A percentile compares a stretch with the other conserved stretches of the same genome.
phyloP scores from a whole-genome alignment of 75 land plant species.

The Pinus albicaulis region DNA sequence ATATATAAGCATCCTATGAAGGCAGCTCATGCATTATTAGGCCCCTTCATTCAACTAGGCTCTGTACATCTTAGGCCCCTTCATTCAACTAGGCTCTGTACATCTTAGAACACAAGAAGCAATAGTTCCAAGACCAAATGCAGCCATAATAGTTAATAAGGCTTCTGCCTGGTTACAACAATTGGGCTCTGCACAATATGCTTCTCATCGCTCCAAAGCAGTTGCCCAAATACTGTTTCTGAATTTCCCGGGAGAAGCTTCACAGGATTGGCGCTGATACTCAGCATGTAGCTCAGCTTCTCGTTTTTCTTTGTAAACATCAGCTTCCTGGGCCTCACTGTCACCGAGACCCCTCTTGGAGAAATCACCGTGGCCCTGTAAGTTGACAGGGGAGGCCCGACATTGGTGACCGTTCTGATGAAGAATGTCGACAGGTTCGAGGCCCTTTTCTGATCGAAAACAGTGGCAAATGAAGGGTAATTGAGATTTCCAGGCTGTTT shows the following conservation, averaged over 20 bases:
- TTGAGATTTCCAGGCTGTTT: conserved; percentile 55
- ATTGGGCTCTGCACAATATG: conserved; percentile 58
- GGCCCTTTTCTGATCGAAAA: conserved; percentile 36
- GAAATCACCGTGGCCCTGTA: conserved; percentile 24
- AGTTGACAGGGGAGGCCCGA: conserved; percentile 38
- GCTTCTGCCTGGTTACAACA: conserved; percentile 15
- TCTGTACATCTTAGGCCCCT: too few species aligned
- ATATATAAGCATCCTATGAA: too few species aligned
- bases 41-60: too few species aligned
- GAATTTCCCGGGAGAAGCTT: conserved; percentile 40
- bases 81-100: too few species aligned
- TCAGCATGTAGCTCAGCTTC: conserved; percentile 50
- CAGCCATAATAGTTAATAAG: background rate
- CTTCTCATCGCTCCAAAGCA: conserved; percentile 59
- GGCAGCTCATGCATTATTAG: too few species aligned
- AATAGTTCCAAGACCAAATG: background rate
- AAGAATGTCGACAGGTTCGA: conserved; percentile 39
- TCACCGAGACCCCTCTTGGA: conserved; percentile 42
- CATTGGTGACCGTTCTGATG: conserved; percentile 68
- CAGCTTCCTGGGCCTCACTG: conserved; percentile 47
- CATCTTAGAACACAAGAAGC: too few species aligned
- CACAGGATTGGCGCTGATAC: conserved; percentile 24
- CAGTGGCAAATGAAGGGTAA: conserved; percentile 63
- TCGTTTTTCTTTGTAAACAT: conserved; percentile 44
- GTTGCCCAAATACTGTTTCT: conserved; percentile 25